Conservation (phyloP, 2,329 filamentous ascomycete species). For the Huntiella abstrusa region DNA sequence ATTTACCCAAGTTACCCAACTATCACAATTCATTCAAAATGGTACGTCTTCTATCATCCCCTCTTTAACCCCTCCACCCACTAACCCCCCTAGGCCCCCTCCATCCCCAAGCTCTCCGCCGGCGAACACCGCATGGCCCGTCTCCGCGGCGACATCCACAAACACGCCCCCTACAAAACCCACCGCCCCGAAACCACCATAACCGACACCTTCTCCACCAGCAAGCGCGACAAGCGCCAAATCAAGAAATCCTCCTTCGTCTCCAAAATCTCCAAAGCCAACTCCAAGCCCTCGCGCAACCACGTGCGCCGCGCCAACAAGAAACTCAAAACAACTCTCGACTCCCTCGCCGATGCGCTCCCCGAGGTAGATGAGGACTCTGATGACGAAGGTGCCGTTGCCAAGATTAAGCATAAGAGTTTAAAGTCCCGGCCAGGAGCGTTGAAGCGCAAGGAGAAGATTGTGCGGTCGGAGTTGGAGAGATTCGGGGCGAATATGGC, state of each 20-base stretch:
- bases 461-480: slow-evolving; percentile 66
- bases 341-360: slow-evolving; percentile 61
- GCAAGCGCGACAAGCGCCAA: slow-evolving; percentile 65
- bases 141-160: slow-evolving; percentile 28
- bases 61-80: too few relatives aligned
- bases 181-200: slow-evolving; percentile 32
- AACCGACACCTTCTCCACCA: slow-evolving; percentile 42
- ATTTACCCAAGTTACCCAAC: too few relatives aligned
- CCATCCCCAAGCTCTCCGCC: slow-evolving; percentile 34
- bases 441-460: slow-evolving; percentile 61
- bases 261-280: slow-evolving; percentile 50
- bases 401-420: slow-evolving; percentile 53
- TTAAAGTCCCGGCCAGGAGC: slow-evolving; percentile 59
- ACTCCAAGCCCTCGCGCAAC: slow-evolving; percentile 36
- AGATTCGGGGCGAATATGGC: slow-evolving; percentile 73
- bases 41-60: background rate
- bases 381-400: slow-evolving; percentile 25
- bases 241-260: slow-evolving; percentile 71
- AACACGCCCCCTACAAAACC: slow-evolving; percentile 31
- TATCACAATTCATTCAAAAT: background rate
- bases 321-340: slow-evolving; percentile 59
- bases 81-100: slow-evolving; percentile 13
- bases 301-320: slow-evolving; percentile 42
- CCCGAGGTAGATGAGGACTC: slow-evolving; percentile 32
- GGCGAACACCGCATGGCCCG: slow-evolving; percentile 36